A percentile compares a stretch with the other conserved stretches of the same genome.
Conservation (phyloP, 371 early-diverging fungal species). For the Parasitella parasitica region DNA sequence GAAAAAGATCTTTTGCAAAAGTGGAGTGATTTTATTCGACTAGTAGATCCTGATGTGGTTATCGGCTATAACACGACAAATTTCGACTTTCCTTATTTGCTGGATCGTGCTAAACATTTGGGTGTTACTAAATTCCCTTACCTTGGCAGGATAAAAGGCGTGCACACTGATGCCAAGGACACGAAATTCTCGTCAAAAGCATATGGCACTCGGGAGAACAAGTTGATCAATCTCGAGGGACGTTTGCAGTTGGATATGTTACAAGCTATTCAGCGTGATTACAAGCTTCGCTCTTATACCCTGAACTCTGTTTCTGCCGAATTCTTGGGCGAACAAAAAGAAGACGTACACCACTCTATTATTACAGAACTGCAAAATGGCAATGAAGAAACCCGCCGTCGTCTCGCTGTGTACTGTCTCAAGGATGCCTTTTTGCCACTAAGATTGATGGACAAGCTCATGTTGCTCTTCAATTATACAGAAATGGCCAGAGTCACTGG, state of each 20-base stretch:
- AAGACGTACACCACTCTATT: slow-evolving; percentile 99
- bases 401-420: slow-evolving; percentile 98
- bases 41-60: slow-evolving; percentile 82
- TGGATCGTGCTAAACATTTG: slow-evolving; percentile 91
- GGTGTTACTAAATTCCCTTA: slow-evolving; percentile 77
- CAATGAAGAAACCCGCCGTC: slow-evolving; percentile 92
- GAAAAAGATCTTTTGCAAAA: slow-evolving; percentile 84
- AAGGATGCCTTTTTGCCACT: slow-evolving; percentile 99
- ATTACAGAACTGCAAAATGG: slow-evolving; percentile 97
- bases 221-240: slow-evolving; percentile 91
- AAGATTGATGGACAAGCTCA: slow-evolving; percentile 95
- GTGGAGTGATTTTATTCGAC: slow-evolving; percentile 89
- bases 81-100: slow-evolving; percentile 98
- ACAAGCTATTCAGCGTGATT: slow-evolving; percentile 96
- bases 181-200: slow-evolving; percentile 91
- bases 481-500: slow-evolving; percentile 99
- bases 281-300: slow-evolving; percentile 97
- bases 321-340: slow-evolving; percentile 99
- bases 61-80: slow-evolving; percentile 99
- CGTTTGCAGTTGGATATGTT: slow-evolving; percentile 96
- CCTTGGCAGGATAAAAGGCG: slow-evolving; percentile 80
- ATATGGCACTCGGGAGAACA: slow-evolving; percentile 91
- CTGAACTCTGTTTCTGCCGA: slow-evolving; percentile 98
- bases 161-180: slow-evolving; percentile 76
- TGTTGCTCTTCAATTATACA: slow-evolving; percentile 96